These are phyloP conservation scores for Cladosporium velox DNA, from an alignment of 2,329 filamentous ascomycete genomes.

Conservation along the genomic window DNA sequence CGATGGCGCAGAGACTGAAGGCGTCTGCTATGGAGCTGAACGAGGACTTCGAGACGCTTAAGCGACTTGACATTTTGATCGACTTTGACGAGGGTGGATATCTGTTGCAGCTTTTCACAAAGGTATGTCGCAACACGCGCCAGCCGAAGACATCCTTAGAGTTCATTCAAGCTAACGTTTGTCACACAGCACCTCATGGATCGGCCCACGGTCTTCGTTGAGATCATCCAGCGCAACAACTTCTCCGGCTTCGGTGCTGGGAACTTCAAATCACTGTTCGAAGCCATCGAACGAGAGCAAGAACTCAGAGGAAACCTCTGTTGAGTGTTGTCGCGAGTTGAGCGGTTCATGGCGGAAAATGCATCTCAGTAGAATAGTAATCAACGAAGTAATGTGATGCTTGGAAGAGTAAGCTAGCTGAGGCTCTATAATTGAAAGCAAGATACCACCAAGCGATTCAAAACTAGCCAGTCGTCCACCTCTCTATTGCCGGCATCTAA, in stretches of 20 bases:
- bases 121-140: slow-evolving; percentile 27
- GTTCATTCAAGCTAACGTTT: not conserved
- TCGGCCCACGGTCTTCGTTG: slow-evolving; percentile 90
- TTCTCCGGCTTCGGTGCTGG: slow-evolving; percentile 93
- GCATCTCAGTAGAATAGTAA: not conserved
- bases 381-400: not conserved
- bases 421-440: not conserved
- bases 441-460: not conserved
- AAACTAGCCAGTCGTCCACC: not conserved
- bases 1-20: slow-evolving; percentile 73
- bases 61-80: slow-evolving; percentile 82
- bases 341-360: too few species aligned
- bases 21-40: slow-evolving; percentile 61
- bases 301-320: slow-evolving; percentile 76
- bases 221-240: slow-evolving; percentile 90
- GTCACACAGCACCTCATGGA: slow-evolving; percentile 74
- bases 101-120: slow-evolving; percentile 63
- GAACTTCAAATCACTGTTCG: slow-evolving; percentile 93
- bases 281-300: slow-evolving; percentile 94
- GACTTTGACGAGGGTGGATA: slow-evolving; percentile 95
- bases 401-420: not conserved
- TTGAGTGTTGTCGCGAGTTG: not conserved
- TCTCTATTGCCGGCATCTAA: not conserved
- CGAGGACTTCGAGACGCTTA: slow-evolving; percentile 77
- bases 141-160: not conserved